A percentile compares a stretch with the other conserved stretches of the same genome.
phyloP scores from a whole-genome alignment of 352 stramenopile species.

The Thraustotheca clavata region DNA sequence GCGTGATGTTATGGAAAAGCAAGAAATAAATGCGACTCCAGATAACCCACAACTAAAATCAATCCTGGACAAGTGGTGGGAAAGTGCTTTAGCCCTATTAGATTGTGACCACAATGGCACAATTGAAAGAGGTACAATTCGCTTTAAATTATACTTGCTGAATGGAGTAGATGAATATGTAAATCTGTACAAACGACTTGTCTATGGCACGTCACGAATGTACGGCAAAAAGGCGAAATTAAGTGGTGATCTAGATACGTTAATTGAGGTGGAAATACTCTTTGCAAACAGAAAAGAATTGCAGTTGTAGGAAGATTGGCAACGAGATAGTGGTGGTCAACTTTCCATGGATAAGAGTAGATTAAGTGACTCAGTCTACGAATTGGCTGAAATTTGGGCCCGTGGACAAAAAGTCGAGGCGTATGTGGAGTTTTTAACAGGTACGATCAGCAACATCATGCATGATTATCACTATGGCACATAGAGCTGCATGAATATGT shows the following conservation, averaged over 20 bases:
- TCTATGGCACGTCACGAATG: conserved; percentile 17
- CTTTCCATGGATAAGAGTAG: conserved; percentile 17
- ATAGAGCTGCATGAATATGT: conserved; percentile 14
- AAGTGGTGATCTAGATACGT: conserved; percentile 4
- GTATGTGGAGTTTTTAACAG: conserved; percentile 12
- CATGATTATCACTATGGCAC: background rate
- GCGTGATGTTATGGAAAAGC: background rate
- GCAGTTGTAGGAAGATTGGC: conserved; percentile 15
- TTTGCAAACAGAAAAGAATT: background rate
- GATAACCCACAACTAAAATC: background rate
- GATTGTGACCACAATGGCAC: conserved; percentile 15
- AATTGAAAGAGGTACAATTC: background rate
- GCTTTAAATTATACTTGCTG: background rate
- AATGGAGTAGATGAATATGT: conserved; percentile 17
- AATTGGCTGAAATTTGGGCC: conserved; percentile 18
- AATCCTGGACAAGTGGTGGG: conserved; percentile 22
- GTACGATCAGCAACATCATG: background rate
- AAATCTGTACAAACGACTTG: conserved; percentile 19
- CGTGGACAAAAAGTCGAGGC: conserved; percentile 6
- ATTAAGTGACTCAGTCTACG: conserved; percentile 15
- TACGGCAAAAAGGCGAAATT: conserved; percentile 19
- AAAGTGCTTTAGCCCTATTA: conserved; percentile 2
- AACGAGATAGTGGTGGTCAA: conserved; percentile 15
- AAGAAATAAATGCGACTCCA: background rate
- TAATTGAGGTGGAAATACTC: conserved; percentile 11